These are phyloP conservation scores for Galeopsis tetrahit DNA, from an alignment of 257 asterid species.

Conservation along the genomic window DNA sequence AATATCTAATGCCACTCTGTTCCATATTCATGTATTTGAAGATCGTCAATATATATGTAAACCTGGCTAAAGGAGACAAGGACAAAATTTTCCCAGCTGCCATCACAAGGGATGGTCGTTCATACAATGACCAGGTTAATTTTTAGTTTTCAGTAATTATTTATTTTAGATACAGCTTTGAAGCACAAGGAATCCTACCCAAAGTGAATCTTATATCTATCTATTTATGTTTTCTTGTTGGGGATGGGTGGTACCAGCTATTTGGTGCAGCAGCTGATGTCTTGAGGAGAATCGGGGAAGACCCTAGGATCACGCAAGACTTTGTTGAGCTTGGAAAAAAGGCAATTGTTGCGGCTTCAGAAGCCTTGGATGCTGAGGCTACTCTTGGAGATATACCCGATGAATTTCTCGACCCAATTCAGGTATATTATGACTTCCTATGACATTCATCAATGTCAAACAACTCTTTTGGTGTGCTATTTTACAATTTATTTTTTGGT, in stretches of 20 bases:
- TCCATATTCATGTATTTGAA: slow-evolving; percentile 36
- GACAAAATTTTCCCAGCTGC: slow-evolving; percentile 77
- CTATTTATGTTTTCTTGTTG: neutral
- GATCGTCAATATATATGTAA: slow-evolving; percentile 85
- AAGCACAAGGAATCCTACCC: slow-evolving; percentile 17
- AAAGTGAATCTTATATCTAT: neutral
- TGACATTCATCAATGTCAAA: neutral
- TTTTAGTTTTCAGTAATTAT: neutral
- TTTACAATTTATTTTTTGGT: slow-evolving; percentile 19
- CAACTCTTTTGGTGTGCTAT: neutral
- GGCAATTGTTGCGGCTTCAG: slow-evolving; percentile 79
- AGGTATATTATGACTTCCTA: slow-evolving; percentile 48
- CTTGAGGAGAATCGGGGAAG: slow-evolving; percentile 81
- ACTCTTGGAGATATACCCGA: slow-evolving; percentile 99
- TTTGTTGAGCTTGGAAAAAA: slow-evolving; percentile 81
- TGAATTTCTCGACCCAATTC: slow-evolving; percentile 98
- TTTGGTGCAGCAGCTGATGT: slow-evolving; percentile 88
- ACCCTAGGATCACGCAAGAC: slow-evolving; percentile 67
- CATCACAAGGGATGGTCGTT: slow-evolving; percentile 89
- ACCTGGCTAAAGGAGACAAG: slow-evolving; percentile 86
- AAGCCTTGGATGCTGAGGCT: slow-evolving; percentile 95
- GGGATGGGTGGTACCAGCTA: slow-evolving; percentile 49
- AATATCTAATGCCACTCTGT: slow-evolving; percentile 27
- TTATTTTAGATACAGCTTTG: neutral
- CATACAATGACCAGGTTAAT: slow-evolving; percentile 86